These are phyloP conservation scores for Arabidopsis hybrid DNA, from an alignment of 441 rosid genomes.

Conservation along the genomic window DNA sequence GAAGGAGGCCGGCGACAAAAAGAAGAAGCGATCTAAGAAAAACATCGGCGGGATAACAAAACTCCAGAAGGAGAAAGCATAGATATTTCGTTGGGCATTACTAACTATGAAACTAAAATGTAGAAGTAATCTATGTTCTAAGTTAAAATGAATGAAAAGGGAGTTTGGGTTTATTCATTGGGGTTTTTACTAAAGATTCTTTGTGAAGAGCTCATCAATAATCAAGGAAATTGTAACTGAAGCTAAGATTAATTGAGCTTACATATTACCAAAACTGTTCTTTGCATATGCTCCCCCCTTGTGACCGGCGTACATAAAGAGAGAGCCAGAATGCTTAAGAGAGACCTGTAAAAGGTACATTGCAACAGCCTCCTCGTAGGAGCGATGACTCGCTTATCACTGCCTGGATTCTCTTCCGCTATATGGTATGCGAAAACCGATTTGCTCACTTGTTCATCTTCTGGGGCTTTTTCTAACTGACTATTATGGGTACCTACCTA, in stretches of 20 bases:
- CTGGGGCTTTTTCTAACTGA: background rate
- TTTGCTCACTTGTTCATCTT: slow-evolving; percentile 5
- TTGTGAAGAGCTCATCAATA: slow-evolving; percentile 4
- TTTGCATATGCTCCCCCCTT: slow-evolving; percentile 98
- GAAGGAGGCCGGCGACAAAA: too few relatives aligned
- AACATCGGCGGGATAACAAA: too few relatives aligned
- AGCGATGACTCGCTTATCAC: slow-evolving; percentile 88
- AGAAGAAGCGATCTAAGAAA: too few relatives aligned
- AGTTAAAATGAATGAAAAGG: slow-evolving; percentile 23
- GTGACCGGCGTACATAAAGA: slow-evolving; percentile 94
- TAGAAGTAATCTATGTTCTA: background rate
- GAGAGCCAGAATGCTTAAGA: slow-evolving; percentile 97
- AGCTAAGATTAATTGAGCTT: slow-evolving; percentile 39
- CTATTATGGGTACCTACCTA: background rate
- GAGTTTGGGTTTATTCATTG: background rate
- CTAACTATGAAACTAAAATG: slow-evolving; percentile 19
- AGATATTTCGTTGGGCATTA: background rate
- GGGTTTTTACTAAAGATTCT: slow-evolving; percentile 8
- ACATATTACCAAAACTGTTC: slow-evolving; percentile 97
- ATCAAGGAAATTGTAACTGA: slow-evolving; percentile 12
- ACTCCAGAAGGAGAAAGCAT: slow-evolving; percentile 14
- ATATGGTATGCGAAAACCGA: slow-evolving; percentile 59
- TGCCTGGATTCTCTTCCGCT: slow-evolving; percentile 92
- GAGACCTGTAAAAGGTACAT: slow-evolving; percentile 68
- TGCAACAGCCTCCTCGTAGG: slow-evolving; percentile 66